Evolutionary conservation across 2,329 filamentous ascomycete genomes (phyloP), one percentile per base, ranked within the genome.

Genomic region (Cladophialophora yegresii): DNA sequence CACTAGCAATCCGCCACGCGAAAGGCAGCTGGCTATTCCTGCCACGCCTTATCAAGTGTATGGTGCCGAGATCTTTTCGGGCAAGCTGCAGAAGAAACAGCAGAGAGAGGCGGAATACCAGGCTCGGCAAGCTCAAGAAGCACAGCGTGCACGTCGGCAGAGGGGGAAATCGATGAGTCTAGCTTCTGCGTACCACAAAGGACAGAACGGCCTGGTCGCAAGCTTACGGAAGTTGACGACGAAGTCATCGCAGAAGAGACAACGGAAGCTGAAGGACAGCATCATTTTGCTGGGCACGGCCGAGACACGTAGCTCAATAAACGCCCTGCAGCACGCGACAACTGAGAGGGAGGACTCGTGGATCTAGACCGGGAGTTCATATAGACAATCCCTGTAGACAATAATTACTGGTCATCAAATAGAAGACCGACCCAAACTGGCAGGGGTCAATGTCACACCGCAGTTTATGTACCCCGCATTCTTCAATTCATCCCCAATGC

Each of bases 281-380:
- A 80, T 80, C 54, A 75, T 73, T 53, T 30, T 79, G 26, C 71
- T 80, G 33, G 77, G 77, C 4, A 76, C 76, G 12, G 72, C 16
- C 10, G 22, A 54, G 33, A 56, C 49, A n/a, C 36, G 20, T 3
- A 43, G 43, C 22, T 22, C 26, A 23, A 49, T 65, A 30, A 70
- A 76, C 67, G 72, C 72, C 12, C 36, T 47, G 53, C 33, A 61
- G 26, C 60, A 43, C 12, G 36, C 40, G 22, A 22, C 28, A 30
- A 40, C n/a, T 26, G 57, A 65, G 13, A 22, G 36, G 7, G 63
- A 60, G 28, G 33, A 26, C 23, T 50, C 54, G 2, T 67, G 65
- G 65, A 67, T 67, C 22, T 67, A 43, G 61, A 20, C 6, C 13
- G 36, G 36, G n/a, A 43, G 16, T 7, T n/a, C 36, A n/a, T 43